A percentile compares a stretch with the other conserved stretches of the same genome.
These are phyloP conservation scores for Pisolithus tinctorius DNA, from an alignment of 768 basidiomycete species.

Conservation along the genomic window DNA sequence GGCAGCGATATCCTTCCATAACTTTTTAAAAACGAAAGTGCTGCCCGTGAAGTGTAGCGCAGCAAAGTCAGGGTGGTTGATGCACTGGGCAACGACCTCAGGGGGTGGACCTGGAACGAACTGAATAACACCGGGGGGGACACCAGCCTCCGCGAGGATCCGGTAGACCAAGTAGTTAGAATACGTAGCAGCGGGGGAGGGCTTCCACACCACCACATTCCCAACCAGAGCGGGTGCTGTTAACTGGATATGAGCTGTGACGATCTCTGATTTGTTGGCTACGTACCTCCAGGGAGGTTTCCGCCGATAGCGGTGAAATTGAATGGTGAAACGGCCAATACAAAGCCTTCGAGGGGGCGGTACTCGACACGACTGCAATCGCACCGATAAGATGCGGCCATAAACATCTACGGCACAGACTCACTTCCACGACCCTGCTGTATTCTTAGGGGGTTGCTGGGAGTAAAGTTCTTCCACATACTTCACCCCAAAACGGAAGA, in stretches of 20 bases:
- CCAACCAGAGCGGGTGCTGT: slow-evolving; percentile 88
- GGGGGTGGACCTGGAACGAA: slow-evolving; percentile 89
- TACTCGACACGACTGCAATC: slow-evolving; percentile 81
- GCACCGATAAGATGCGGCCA: background rate
- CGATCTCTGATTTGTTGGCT: background rate
- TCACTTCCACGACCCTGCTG: slow-evolving; percentile 90
- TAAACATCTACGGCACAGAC: slow-evolving; percentile 23
- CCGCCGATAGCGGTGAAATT: slow-evolving; percentile 99
- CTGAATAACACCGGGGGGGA: slow-evolving; percentile 93
- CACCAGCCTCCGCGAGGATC: slow-evolving; percentile 88
- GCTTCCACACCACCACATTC: slow-evolving; percentile 96
- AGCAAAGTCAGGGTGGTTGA: slow-evolving; percentile 73
- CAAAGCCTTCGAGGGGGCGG: slow-evolving; percentile 96
- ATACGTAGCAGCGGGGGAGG: slow-evolving; percentile 91
- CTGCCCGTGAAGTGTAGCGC: slow-evolving; percentile 96
- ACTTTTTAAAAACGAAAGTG: slow-evolving; percentile 87
- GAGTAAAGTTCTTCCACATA: slow-evolving; percentile 93
- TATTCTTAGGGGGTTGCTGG: slow-evolving; percentile 84
- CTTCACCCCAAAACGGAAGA: slow-evolving; percentile 94
- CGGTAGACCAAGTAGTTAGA: slow-evolving; percentile 91
- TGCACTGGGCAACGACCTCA: slow-evolving; percentile 79
- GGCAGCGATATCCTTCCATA: slow-evolving; percentile 92
- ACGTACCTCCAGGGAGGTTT: slow-evolving; percentile 70
- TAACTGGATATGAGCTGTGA: background rate
- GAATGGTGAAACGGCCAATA: slow-evolving; percentile 95